Percentiles rank a stretch among this genome's conserved stretches.
Evolutionary conservation across 2,329 filamentous ascomycete species (phyloP).

Genomic region (Penicillium sp.): DNA sequence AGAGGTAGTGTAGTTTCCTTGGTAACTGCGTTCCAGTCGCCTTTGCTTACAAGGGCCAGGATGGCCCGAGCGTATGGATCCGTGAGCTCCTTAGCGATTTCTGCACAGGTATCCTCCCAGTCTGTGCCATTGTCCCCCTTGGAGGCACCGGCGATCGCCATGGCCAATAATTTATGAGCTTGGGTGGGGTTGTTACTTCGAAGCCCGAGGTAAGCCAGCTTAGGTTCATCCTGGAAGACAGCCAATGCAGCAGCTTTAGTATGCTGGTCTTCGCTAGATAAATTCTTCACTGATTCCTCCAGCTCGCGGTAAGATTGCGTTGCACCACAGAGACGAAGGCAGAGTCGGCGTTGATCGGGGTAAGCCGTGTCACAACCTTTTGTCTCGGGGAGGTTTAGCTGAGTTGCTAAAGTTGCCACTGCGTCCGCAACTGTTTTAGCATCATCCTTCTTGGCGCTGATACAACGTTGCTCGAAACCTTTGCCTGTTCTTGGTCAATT

Average conservation of each 20-base stretch:
- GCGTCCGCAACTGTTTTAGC: conserved; percentile 34
- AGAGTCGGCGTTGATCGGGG: conserved; percentile 57
- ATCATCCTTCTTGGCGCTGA: conserved; percentile 25
- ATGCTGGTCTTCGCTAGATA: conserved; percentile 54
- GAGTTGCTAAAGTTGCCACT: conserved; percentile 51
- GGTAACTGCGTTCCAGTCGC: conserved; percentile 59
- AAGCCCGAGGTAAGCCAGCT: conserved; percentile 57
- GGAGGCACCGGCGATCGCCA: conserved; percentile 48
- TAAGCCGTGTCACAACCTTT: conserved; percentile 52
- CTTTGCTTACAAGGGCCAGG: conserved; percentile 58
- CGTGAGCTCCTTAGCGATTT: conserved; percentile 60
- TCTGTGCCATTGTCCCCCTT: conserved; percentile 52
- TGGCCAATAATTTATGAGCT: conserved; percentile 56
- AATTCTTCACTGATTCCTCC: conserved; percentile 48
- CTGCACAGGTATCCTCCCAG: conserved; percentile 60
- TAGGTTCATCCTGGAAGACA: conserved; percentile 58
- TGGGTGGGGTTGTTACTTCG: conserved; percentile 52
- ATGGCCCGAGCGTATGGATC: conserved; percentile 63
- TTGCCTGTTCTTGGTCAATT: conserved; percentile 26
- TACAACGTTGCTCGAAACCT: conserved; percentile 32
- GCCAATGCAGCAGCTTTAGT: conserved; percentile 64
- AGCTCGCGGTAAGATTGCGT: conserved; percentile 52
- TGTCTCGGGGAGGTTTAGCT: conserved; percentile 51
- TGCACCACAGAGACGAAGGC: conserved; percentile 59
- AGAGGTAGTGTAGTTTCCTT: conserved; percentile 58